Percentiles rank a stretch among this genome's conserved stretches.
phyloP scores from a whole-genome alignment of 768 basidiomycete species.

The Omphalotus guepiniiformis region DNA sequence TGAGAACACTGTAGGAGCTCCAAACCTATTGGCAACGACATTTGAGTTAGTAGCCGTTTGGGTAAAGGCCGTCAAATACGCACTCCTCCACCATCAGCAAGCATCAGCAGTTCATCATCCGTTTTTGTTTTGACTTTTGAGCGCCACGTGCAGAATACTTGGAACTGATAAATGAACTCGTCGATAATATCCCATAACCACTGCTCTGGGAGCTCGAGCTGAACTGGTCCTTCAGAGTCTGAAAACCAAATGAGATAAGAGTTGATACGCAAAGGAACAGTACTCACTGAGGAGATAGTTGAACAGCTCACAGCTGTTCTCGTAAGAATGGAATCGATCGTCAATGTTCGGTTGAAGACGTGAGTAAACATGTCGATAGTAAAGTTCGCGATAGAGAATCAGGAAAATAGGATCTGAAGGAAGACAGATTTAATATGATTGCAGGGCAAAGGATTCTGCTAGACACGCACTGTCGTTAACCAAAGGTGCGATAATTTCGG shows the following conservation, averaged over 20 bases:
- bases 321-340: constrained; percentile 96
- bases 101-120: constrained; percentile 82
- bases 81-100: constrained; percentile 70
- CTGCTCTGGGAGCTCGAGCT: constrained; percentile 92
- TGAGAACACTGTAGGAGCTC: constrained; percentile 97
- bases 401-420: constrained; percentile 87
- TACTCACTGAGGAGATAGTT: constrained; percentile 90
- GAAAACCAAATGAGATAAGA: constrained; percentile 1
- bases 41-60: too few species aligned
- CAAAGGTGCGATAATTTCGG: constrained; percentile 90
- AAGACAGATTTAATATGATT: constrained; percentile 2
- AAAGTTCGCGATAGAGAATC: constrained; percentile 93
- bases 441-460: neutral
- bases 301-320: constrained; percentile 97
- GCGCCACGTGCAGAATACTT: constrained; percentile 91
- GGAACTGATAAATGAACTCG: constrained; percentile 98
- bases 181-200: constrained; percentile 99
- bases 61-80: too few species aligned
- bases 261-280: neutral
- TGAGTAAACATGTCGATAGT: constrained; percentile 95
- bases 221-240: constrained; percentile 93
- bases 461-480: constrained; percentile 77
- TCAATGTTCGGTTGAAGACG: constrained; percentile 93
- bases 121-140: constrained; percentile 80
- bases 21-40: constrained; percentile 86